Conservation (phyloP, 345 rosid species). For the Salix viminalis region DNA sequence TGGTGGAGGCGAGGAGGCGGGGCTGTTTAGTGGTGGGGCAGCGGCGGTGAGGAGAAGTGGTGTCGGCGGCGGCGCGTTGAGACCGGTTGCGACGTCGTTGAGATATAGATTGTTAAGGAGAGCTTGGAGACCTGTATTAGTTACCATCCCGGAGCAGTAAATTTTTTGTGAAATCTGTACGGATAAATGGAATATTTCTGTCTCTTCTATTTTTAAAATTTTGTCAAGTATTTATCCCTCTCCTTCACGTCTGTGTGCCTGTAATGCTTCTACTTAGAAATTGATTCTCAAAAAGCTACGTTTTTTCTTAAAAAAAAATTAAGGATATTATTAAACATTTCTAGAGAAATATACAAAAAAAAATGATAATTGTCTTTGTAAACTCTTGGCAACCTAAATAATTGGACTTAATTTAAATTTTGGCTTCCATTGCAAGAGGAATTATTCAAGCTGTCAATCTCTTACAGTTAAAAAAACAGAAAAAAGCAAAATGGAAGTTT, state of each 20-base stretch:
- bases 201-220: slow-evolving; percentile 1
- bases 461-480: too few species aligned
- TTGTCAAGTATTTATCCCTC: not conserved
- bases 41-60: slow-evolving; percentile 19
- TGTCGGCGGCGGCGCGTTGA: slow-evolving; percentile 30
- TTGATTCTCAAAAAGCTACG: too few species aligned
- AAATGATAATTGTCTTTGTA: not conserved
- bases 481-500: too few species aligned
- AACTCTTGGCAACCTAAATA: too few species aligned
- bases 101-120: slow-evolving; percentile 66
- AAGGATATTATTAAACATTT: not conserved
- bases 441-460: too few species aligned
- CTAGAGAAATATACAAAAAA: not conserved
- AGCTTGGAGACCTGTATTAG: slow-evolving; percentile 84
- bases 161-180: not conserved
- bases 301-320: too few species aligned
- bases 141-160: slow-evolving; percentile 70
- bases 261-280: too few species aligned
- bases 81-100: slow-evolving; percentile 48
- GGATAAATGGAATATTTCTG: slow-evolving; percentile 13
- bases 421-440: too few species aligned
- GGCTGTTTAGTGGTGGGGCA: not conserved
- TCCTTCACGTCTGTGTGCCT: too few species aligned
- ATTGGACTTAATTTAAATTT: too few species aligned
- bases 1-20: slow-evolving; percentile 6